Evolutionary conservation across 2,329 filamentous ascomycete genomes (phyloP).

Genomic region (Acephala macrosclerotiorum): DNA sequence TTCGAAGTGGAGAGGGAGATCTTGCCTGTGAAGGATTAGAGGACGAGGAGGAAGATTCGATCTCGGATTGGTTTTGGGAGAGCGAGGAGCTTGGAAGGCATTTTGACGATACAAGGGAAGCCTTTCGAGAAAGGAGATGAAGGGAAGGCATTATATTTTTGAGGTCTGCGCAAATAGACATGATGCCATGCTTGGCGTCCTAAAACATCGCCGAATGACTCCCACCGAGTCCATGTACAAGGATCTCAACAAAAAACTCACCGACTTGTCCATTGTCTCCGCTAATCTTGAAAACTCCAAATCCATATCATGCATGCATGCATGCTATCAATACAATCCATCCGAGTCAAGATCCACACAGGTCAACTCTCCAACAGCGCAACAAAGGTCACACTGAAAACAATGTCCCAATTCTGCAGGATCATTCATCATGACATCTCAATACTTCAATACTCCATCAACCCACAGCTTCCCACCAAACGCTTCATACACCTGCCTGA

Average conservation of each 20-base stretch:
- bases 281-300: not conserved
- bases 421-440: not conserved
- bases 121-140: no score
- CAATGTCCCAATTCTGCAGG: no score
- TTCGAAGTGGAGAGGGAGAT: not conserved
- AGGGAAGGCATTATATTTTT: no score
- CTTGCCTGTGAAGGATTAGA: not conserved
- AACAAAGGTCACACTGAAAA: no score
- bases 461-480: conserved; percentile 25
- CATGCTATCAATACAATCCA: not conserved
- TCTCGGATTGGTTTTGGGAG: not conserved
- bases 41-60: not conserved
- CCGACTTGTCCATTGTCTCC: no score
- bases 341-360: not conserved
- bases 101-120: not conserved
- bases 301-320: not conserved
- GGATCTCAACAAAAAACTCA: no score
- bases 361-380: not conserved
- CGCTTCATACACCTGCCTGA: not conserved
- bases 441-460: conserved; percentile 14
- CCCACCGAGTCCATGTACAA: no score
- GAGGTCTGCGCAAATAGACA: no score
- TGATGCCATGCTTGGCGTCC: no score
- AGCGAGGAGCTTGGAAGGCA: not conserved
- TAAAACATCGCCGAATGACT: no score